These are phyloP conservation scores for Chaetomiaceae sp. DNA, from an alignment of 2,329 filamentous ascomycete genomes.

Conservation along the genomic window DNA sequence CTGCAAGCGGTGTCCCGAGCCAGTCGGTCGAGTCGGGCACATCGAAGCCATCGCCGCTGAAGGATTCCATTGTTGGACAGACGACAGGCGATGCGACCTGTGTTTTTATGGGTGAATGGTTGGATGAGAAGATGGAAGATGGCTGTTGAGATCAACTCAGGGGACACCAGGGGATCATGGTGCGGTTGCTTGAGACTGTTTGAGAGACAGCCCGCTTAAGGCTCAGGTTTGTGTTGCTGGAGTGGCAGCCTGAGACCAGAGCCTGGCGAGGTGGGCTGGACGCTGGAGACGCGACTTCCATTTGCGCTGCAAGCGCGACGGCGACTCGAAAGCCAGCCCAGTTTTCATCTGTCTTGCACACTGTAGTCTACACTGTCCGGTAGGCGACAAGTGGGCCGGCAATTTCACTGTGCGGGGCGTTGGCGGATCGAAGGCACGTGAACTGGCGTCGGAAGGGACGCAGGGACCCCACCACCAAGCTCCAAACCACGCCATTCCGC, in stretches of 20 bases:
- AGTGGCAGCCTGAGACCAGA: no score
- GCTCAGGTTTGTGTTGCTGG: no score
- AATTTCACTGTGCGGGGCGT: slow-evolving; percentile 4
- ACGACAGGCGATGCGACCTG: no score
- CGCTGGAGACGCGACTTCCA: not conserved
- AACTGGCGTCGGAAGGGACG: slow-evolving; percentile 18
- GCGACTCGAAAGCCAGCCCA: no score
- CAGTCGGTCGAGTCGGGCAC: slow-evolving; percentile 81
- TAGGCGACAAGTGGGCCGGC: not conserved
- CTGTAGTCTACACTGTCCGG: not conserved
- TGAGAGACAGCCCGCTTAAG: no score
- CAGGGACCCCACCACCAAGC: slow-evolving; percentile 15
- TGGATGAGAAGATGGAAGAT: no score
- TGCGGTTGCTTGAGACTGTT: not conserved
- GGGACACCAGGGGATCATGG: no score
- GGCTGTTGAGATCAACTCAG: not conserved
- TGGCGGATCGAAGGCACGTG: slow-evolving; percentile 20
- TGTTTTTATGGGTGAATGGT: no score
- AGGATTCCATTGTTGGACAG: slow-evolving; percentile 18
- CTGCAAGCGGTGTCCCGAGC: slow-evolving; percentile 63
- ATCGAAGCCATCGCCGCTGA: slow-evolving; percentile 28
- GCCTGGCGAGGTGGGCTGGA: not conserved
- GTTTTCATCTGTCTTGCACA: no score
- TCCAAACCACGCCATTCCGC: slow-evolving; percentile 20
- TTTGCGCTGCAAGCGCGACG: not conserved